These are phyloP conservation scores for Bryopsis sp. DNA, from an alignment of 139 green algal species.

Conservation along the genomic window DNA sequence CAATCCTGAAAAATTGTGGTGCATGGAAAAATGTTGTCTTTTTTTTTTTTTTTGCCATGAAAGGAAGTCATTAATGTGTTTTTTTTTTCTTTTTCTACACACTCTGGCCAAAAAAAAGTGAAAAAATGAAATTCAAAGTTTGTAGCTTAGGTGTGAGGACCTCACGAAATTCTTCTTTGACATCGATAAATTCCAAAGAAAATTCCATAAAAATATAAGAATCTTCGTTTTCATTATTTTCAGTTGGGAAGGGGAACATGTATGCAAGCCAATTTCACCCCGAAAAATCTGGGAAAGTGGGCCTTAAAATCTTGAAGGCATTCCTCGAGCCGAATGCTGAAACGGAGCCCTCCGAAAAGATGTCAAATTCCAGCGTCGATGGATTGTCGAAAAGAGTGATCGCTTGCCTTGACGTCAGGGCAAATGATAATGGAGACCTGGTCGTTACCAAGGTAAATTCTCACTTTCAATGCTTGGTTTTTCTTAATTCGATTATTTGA, in stretches of 20 bases:
- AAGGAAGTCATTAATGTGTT: no score
- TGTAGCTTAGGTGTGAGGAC: no score
- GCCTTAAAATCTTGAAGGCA: conserved; percentile 61
- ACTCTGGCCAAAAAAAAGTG: no score
- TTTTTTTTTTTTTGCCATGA: no score
- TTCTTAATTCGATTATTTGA: no score
- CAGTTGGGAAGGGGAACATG: conserved; percentile 7
- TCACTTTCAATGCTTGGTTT: no score
- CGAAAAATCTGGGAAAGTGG: conserved; percentile 84
- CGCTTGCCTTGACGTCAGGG: conserved; percentile 92
- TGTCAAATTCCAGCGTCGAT: background rate
- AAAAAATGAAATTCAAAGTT: no score
- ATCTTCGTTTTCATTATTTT: background rate
- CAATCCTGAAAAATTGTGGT: no score
- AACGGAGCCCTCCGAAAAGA: background rate
- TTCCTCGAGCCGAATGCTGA: conserved; percentile 57
- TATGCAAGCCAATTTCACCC: conserved; percentile 92
- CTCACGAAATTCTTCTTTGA: no score
- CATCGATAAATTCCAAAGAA: no score
- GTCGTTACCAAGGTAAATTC: conserved; percentile 90
- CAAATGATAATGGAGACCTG: conserved; percentile 91
- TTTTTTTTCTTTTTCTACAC: no score
- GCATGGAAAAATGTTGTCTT: no score
- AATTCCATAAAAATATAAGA: background rate
- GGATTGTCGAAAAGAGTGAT: conserved; percentile 92